Base-by-base conservation (phyloP, 2,329 filamentous ascomycete species). In the Graphiopsis chlorocephala region DNA sequence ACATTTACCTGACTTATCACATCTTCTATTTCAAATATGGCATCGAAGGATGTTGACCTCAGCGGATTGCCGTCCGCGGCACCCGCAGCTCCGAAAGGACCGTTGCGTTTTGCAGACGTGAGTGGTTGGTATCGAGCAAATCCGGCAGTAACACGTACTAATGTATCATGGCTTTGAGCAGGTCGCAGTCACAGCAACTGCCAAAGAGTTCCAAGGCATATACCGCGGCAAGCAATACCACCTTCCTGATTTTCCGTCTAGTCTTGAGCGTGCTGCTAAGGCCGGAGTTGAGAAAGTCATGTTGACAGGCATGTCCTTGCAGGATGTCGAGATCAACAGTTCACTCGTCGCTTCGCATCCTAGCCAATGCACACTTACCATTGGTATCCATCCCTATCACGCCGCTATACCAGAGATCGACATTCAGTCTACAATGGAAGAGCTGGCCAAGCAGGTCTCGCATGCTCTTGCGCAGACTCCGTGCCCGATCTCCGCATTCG, bases 341-440 rank as follows among this genome's bases (percentile, higher is more conserved):
- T 67, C 64, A 3, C 69, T 76, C 12, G 73, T 72, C 5, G 66
- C 63, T 11, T 59, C 50, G 28, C 61, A 66, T n/a, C 69, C 69
- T 25, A 47, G 67, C 8, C 70, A 72, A 42, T 82, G 81, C 65
- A 79, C 74, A 12, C 71, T 82, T 64, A 84, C 82, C 1, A 74
- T 84, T 11, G 82, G 83, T 1, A 76, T 84, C 3, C 83, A 84
- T 64, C 82, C 82, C 0, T 84, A 85, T 63, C 80, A 85, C 56
- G 82, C 81, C 0, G 70, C 70, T 0, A 81, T 83, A 64, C 77
- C 81, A 0, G 79, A 80, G 7, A 71, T 65, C 0, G 68, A 65
- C 61, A 71, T 65, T 5, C 70, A 75, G 20, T 23, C 38, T n/a
- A 64, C 61, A 4, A 71, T 78, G 2, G 33, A 64, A 0, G 59